These are phyloP conservation scores for Triangularia setosa DNA, from an alignment of 2,329 filamentous ascomycete genomes.

Conservation along the genomic window DNA sequence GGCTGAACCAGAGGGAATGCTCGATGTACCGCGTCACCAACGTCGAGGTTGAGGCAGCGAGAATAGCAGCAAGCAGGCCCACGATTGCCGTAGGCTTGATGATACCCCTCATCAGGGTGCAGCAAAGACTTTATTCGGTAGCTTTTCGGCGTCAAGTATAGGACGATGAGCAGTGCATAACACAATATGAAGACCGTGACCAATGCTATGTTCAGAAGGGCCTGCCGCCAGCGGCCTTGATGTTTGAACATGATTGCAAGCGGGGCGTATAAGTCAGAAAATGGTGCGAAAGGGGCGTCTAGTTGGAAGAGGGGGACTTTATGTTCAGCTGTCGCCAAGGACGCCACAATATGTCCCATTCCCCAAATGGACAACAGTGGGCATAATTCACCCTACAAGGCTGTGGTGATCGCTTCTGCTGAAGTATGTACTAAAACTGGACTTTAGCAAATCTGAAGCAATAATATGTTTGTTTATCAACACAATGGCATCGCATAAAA, in stretches of 20 bases:
- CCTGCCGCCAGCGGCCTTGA: background rate
- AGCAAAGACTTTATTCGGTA: background rate
- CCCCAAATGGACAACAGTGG: too few species aligned
- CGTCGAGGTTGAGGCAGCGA: background rate
- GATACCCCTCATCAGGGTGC: background rate
- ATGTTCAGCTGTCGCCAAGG: too few species aligned
- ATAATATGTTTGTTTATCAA: too few species aligned
- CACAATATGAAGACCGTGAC: background rate
- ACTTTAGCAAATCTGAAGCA: too few species aligned
- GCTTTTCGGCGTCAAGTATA: background rate
- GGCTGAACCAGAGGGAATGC: background rate
- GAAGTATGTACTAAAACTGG: too few species aligned
- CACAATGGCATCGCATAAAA: background rate
- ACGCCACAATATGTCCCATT: too few species aligned
- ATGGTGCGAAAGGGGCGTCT: too few species aligned
- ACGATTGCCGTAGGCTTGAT: background rate
- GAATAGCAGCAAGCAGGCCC: background rate
- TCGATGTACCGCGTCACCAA: background rate
- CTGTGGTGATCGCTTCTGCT: too few species aligned
- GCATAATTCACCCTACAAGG: too few species aligned
- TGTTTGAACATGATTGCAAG: background rate
- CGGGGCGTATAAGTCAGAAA: background rate
- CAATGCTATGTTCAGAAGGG: background rate
- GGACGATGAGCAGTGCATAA: background rate
- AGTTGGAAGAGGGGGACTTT: too few species aligned